These are phyloP conservation scores for Diplodia scrobiculata DNA, from an alignment of 2,329 filamentous ascomycete genomes.

Conservation along the genomic window DNA sequence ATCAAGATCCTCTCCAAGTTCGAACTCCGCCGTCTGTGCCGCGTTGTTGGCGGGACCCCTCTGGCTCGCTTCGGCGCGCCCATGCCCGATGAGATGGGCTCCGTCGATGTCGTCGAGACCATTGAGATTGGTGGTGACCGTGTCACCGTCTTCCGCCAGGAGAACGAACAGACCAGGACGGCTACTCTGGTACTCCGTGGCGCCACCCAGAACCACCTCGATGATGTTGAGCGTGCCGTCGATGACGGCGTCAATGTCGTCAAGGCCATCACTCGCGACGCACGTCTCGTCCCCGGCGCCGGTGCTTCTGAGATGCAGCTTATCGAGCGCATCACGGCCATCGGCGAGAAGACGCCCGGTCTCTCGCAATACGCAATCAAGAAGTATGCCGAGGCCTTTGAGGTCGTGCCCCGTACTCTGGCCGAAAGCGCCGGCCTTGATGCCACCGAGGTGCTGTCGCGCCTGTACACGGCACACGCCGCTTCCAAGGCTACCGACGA, in stretches of 20 bases:
- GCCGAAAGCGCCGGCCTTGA: constrained; percentile 95
- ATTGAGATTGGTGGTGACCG: constrained; percentile 96
- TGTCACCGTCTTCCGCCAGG: constrained; percentile 97
- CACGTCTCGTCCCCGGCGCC: constrained; percentile 87
- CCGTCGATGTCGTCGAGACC: constrained; percentile 91
- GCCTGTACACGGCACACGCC: constrained; percentile 89
- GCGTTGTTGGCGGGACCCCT: constrained; percentile 95
- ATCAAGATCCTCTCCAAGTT: constrained; percentile 99
- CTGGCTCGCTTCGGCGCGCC: constrained; percentile 91
- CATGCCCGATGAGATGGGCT: constrained; percentile 99
- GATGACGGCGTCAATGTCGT: constrained; percentile 98
- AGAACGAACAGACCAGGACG: constrained; percentile 87
- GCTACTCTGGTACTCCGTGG: constrained; percentile 92
- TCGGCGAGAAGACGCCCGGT: constrained; percentile 89
- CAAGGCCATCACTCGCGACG: constrained; percentile 94
- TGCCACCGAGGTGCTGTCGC: constrained; percentile 92
- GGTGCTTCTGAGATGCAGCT: constrained; percentile 94
- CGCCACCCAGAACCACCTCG: constrained; percentile 95
- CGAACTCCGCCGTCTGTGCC: constrained; percentile 89
- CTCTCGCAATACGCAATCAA: constrained; percentile 95
- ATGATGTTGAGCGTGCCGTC: constrained; percentile 94
- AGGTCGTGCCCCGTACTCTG: constrained; percentile 90
- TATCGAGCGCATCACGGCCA: constrained; percentile 84
- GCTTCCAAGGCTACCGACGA: constrained; percentile 60
- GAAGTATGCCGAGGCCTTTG: constrained; percentile 96